Evolutionary conservation across 768 basidiomycete genomes (phyloP), one percentile per base, ranked within the genome.

Genomic region (Leccinum pellstonianum): DNA sequence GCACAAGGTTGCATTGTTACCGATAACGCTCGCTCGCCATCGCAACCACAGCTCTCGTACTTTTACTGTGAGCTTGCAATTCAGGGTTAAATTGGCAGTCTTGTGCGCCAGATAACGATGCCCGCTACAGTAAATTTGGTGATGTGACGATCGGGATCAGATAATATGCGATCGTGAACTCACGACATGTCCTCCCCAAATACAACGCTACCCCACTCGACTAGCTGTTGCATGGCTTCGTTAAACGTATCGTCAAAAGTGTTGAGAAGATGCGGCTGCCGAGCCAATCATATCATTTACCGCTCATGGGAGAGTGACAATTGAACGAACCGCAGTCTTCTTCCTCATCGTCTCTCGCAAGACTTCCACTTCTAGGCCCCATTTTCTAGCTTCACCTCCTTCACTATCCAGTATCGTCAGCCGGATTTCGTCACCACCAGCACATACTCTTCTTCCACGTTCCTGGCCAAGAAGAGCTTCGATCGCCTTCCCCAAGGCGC

Each of bases 151-250:
- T 65, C 63, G 55, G 57, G 60, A 65, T 70, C 66, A 65, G 57
- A 56, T 52, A 62, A 62, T 61, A 53, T 56, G 49, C 27, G 67
- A 73, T 75, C 59, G 61, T 61, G 41, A 25, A 80, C 90, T 73
- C 69, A 91, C 90, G 79, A 76, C 66, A 77, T 66, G 70, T 89
- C 86, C 72, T 85, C 83, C 52, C 81, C 85, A 58, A 86, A 78
- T 59, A 89, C 77, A 25, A 93, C 80, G 17, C 87, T 86, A 57
- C 87, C 89, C 84, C 86, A 91, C 68, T 85, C 79, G 50, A 83
- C 77, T 55, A 94, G 76, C 66, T 93, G 86, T 63, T 87, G 84
- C 60, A 95, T 85, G 21, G 92, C 92, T 70, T 88, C 86, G 64
- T 86, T 80, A 68, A 91, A 93, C 46, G 86, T 83, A 56, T 90